phyloP scores from a whole-genome alignment of 768 basidiomycete species.

The Leccinum aurantiacum region DNA sequence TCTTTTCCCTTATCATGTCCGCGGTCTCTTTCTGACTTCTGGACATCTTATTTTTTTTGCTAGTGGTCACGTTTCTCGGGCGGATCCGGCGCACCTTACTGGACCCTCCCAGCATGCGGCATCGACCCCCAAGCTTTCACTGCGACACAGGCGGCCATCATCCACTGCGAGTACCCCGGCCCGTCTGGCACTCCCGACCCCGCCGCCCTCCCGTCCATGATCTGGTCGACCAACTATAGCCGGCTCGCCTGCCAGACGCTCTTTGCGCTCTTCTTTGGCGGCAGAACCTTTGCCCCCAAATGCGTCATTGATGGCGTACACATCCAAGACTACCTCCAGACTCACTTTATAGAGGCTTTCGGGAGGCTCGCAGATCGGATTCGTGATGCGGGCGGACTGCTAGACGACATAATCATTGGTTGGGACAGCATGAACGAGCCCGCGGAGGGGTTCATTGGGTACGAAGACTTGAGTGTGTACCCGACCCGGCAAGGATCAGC shows the following conservation, averaged over 20 bases:
- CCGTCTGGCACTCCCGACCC: slow-evolving; percentile 60
- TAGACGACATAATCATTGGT: slow-evolving; percentile 89
- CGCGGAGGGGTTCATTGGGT: slow-evolving; percentile 70
- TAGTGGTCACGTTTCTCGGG: slow-evolving; percentile 96
- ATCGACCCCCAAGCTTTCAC: slow-evolving; percentile 85
- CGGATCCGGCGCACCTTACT: slow-evolving; percentile 92
- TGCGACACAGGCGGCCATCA: slow-evolving; percentile 77
- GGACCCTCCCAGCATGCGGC: slow-evolving; percentile 90
- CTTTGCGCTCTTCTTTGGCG: slow-evolving; percentile 95
- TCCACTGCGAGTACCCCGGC: slow-evolving; percentile 87
- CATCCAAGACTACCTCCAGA: slow-evolving; percentile 86
- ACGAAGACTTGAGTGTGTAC: slow-evolving; percentile 63
- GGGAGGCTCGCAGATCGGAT: slow-evolving; percentile 76
- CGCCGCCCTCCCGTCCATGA: slow-evolving; percentile 82
- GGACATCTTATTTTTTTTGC: not conserved
- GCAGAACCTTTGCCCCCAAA: slow-evolving; percentile 83
- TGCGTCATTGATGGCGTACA: slow-evolving; percentile 90
- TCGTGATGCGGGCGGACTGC: slow-evolving; percentile 66
- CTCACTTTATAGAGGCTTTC: slow-evolving; percentile 74
- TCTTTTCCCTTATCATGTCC: not conserved
- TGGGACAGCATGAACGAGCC: slow-evolving; percentile 99
- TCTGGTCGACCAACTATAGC: slow-evolving; percentile 96
- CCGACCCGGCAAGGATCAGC: slow-evolving; percentile 68
- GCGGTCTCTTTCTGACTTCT: not conserved
- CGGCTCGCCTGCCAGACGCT: slow-evolving; percentile 85